Base-by-base conservation (phyloP, 139 green algal species). In the Chlorella sp. region DNA sequence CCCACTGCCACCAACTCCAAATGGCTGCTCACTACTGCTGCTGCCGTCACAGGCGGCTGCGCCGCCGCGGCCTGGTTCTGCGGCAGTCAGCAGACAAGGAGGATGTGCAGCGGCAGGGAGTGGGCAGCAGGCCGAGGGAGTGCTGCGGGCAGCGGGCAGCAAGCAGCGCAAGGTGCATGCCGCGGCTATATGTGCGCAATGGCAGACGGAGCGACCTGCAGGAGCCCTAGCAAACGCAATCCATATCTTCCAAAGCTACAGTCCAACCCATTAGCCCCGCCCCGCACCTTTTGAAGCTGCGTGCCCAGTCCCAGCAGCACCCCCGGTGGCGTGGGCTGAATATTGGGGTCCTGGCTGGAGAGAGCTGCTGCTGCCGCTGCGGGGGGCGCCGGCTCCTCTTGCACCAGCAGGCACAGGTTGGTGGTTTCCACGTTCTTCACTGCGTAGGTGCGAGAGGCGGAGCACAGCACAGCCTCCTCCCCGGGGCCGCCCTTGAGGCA, bases 381-480 rank as follows among this genome's bases (percentile, higher is more conserved):
- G 28, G 44, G 34, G 26, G 62, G 62, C 39, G 13, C 28, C n/a
- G 30, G 26, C 62, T 83, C 63, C 55, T 73, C 55, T 20, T 78
- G 72, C 18, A 91, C 81, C 80, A 91, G 67, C 26, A 89, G 47
- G 32, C 91, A 60, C n/a, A 85, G 44, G 67, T 91, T 91, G 41
- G 74, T 91, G 1, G 88, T 91, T 41, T 91, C 87, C 39, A 91
- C 88, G 39, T 71, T 81, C 51, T 91, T 91, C 38, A 91, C 64
- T 1, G 75, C 75, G 51, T 80, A 91, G 6, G 88, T 91, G 28
- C 71, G 30, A n/a, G 36, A 81, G 39, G 26, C 15, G 0, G 88
- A 85, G 74, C 88, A 91, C 67, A 91, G 80, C 26, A 91, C 88
- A 18, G 87, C 88, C 36, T 91, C 88, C 47, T 88, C 88, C n/a